Percentiles rank a stretch among this genome's conserved stretches.
phyloP scores from a whole-genome alignment of 2,329 filamentous ascomycete species.

The Ophiostoma sp. region DNA sequence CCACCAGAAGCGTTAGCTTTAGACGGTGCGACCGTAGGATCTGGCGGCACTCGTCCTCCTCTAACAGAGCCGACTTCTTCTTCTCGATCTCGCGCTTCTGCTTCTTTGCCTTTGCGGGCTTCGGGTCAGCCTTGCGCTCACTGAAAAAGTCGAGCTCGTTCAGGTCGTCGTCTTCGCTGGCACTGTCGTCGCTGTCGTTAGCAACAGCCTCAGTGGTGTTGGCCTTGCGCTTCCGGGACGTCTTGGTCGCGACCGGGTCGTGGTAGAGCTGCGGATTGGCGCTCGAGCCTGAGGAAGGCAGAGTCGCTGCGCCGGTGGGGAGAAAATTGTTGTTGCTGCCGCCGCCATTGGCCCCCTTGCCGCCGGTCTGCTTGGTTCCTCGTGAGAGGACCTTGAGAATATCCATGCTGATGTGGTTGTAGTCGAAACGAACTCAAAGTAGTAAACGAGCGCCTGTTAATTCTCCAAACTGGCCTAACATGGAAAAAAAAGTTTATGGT shows the following conservation, averaged over 20 bases:
- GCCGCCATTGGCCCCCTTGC: constrained; percentile 33
- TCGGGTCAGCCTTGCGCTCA: constrained; percentile 26
- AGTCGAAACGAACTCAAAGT: not conserved
- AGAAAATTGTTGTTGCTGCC: constrained; percentile 26
- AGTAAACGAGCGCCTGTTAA: not conserved
- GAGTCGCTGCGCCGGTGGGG: constrained; percentile 35
- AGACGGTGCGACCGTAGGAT: constrained; percentile 74
- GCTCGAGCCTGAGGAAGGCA: constrained; percentile 60
- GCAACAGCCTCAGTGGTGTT: constrained; percentile 19
- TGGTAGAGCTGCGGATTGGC: constrained; percentile 66
- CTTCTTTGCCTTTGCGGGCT: constrained; percentile 36
- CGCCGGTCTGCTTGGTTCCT: constrained; percentile 53
- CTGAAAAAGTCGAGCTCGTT: constrained; percentile 51
- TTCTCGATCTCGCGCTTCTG: constrained; percentile 30
- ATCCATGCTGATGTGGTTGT: constrained; percentile 50
- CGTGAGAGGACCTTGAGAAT: constrained; percentile 67
- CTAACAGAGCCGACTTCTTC: constrained; percentile 40
- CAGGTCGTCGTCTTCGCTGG: constrained; percentile 30
- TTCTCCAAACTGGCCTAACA: constrained; percentile 35
- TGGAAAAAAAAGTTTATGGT: constrained; percentile 13
- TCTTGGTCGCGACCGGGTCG: constrained; percentile 48
- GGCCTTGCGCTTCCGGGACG: constrained; percentile 33
- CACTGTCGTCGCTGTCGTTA: constrained; percentile 20
- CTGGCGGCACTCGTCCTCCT: constrained; percentile 66
- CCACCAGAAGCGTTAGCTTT: constrained; percentile 71